Evolutionary conservation across 2,329 filamentous ascomycete genomes (phyloP).

Genomic region (Botrytis hyacinthi): DNA sequence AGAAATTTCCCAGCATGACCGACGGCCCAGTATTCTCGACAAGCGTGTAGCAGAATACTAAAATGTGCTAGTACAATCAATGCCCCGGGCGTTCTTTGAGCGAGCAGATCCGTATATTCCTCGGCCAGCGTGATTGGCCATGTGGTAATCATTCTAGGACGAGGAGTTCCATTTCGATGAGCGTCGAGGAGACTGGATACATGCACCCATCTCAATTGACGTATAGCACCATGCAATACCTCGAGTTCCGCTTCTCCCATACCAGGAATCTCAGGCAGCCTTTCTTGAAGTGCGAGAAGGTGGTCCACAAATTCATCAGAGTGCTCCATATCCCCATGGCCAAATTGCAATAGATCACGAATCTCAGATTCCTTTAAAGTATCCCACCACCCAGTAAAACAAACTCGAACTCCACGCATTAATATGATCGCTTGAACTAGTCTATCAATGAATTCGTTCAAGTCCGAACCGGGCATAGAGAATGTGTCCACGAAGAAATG

Average conservation of each 20-base stretch:
- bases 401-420: conserved; percentile 34
- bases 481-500: conserved; percentile 43
- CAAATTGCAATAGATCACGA: conserved; percentile 26
- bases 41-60: conserved; percentile 38
- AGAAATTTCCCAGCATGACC: conserved; percentile 31
- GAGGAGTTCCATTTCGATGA: neutral
- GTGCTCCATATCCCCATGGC: conserved; percentile 5
- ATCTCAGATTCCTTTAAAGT: conserved; percentile 33
- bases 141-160: conserved; percentile 32
- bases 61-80: conserved; percentile 42
- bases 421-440: conserved; percentile 36
- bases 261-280: neutral
- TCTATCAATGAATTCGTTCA: conserved; percentile 36
- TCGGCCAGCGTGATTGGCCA: conserved; percentile 41
- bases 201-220: conserved; percentile 25
- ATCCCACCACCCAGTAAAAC: conserved; percentile 30
- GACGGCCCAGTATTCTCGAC: conserved; percentile 32
- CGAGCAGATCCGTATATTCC: conserved; percentile 38
- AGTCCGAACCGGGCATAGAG: conserved; percentile 32
- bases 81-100: conserved; percentile 38
- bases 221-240: conserved; percentile 23
- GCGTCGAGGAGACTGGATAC: conserved; percentile 17
- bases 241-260: neutral
- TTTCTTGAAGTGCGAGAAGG: neutral
- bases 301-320: conserved; percentile 20